Percentiles rank a stretch among this genome's conserved stretches.
Conservation (phyloP, 495 filamentous ascomycete genomes). For the Melanomma pulvis-pyrius region DNA sequence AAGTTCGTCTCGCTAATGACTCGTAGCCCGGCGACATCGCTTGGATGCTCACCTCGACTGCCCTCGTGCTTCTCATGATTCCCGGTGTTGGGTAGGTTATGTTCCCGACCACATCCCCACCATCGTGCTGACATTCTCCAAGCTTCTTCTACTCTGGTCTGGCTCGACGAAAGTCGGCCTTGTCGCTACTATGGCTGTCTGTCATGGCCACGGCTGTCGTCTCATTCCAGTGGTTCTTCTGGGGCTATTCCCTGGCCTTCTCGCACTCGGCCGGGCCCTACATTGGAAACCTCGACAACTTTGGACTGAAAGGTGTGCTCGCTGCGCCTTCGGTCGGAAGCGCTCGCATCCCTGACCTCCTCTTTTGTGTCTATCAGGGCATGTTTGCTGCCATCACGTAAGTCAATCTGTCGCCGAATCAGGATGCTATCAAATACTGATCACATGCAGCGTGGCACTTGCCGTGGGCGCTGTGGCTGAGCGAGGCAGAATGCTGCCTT, state of each 20-base stretch:
- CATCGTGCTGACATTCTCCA: slow-evolving; percentile 45
- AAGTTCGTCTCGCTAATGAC: slow-evolving; percentile 17
- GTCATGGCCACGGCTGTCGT: slow-evolving; percentile 91
- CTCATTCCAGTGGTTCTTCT: slow-evolving; percentile 99
- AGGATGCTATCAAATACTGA: background rate
- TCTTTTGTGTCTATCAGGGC: slow-evolving; percentile 94
- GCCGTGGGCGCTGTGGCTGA: slow-evolving; percentile 92
- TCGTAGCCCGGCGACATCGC: slow-evolving; percentile 81
- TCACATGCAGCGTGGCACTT: slow-evolving; percentile 68
- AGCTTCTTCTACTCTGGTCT: slow-evolving; percentile 98
- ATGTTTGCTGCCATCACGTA: slow-evolving; percentile 97
- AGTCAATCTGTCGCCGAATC: slow-evolving; percentile 43
- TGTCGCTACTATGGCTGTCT: slow-evolving; percentile 95
- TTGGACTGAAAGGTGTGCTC: slow-evolving; percentile 82
- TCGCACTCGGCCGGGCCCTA: slow-evolving; percentile 79
- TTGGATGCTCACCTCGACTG: slow-evolving; percentile 86
- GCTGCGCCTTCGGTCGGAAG: slow-evolving; percentile 81
- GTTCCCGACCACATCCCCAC: background rate
- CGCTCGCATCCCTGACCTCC: slow-evolving; percentile 78
- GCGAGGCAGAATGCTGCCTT: slow-evolving; percentile 90
- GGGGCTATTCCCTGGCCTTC: slow-evolving; percentile 95
- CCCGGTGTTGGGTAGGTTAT: slow-evolving; percentile 78
- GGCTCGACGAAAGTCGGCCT: slow-evolving; percentile 92
- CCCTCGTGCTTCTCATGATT: slow-evolving; percentile 95
- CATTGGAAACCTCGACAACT: slow-evolving; percentile 84